A percentile compares a stretch with the other conserved stretches of the same genome.
Evolutionary conservation across 1,284 basidiomycete species (phyloP).

Genomic region (Rhodotorula glutinis): DNA sequence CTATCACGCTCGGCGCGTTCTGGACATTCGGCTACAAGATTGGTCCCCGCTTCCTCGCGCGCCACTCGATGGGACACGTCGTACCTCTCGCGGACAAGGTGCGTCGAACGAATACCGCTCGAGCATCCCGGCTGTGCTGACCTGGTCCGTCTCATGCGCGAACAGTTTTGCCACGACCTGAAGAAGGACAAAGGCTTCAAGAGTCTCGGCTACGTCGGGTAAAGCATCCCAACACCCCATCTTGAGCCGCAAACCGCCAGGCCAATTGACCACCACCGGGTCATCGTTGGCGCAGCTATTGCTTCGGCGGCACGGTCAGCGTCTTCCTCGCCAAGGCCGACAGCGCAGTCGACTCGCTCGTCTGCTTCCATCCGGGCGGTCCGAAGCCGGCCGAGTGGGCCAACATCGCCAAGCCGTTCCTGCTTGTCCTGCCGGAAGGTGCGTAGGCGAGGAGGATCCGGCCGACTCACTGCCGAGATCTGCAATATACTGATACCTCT

Average conservation of each 20-base stretch:
- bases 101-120: neutral
- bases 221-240: too few species aligned
- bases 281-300: neutral
- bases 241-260: too few species aligned
- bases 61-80: neutral
- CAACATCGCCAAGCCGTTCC: neutral
- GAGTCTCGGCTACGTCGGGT: slow-evolving; percentile 17
- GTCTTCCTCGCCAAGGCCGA: slow-evolving; percentile 3
- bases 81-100: slow-evolving; percentile 2
- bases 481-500: too few species aligned
- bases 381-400: neutral
- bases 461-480: too few species aligned
- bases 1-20: neutral
- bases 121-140: neutral
- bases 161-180: slow-evolving; percentile 14
- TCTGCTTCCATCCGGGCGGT: slow-evolving; percentile 10
- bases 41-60: neutral
- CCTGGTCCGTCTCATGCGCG: fast-evolving
- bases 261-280: too few species aligned
- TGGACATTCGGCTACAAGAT: neutral
- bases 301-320: slow-evolving; percentile 6
- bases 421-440: slow-evolving; percentile 11
- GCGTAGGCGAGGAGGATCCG: neutral
- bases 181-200: slow-evolving; percentile 4
- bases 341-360: slow-evolving; percentile 5